Evolutionary conservation across 805 yeast genomes (phyloP).

Genomic region (Zygosaccharomyces rouxii): DNA sequence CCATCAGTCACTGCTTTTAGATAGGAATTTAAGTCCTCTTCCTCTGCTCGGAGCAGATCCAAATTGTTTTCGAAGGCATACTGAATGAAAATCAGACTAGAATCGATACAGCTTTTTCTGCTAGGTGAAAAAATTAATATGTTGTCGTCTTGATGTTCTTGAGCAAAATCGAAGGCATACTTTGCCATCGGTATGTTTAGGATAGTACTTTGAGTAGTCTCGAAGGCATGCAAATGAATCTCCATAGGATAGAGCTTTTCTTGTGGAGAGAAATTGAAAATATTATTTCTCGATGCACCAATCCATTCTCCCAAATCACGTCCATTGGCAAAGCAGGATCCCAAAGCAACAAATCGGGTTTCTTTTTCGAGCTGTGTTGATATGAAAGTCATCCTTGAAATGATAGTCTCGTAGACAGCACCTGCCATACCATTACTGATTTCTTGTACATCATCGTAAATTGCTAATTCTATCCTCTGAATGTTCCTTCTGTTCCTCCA

Average conservation of each 20-base stretch:
- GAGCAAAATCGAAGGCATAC: conserved; percentile 44
- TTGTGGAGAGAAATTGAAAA: conserved; percentile 66
- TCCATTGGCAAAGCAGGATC: conserved; percentile 67
- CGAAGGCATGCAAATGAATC: conserved; percentile 50
- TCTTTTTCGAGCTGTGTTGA: conserved; percentile 56
- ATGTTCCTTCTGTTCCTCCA: conserved; percentile 79
- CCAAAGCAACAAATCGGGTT: conserved; percentile 63
- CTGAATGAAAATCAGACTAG: conserved; percentile 44
- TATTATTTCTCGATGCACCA: conserved; percentile 56
- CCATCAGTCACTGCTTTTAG: conserved; percentile 45
- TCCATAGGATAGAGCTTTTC: conserved; percentile 54
- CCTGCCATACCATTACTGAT: conserved; percentile 59
- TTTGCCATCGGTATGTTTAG: conserved; percentile 46
- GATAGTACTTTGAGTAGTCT: conserved; percentile 37
- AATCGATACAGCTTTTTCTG: conserved; percentile 49
- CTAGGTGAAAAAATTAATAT: conserved; percentile 56
- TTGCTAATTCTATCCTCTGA: conserved; percentile 59
- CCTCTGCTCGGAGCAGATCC: conserved; percentile 33
- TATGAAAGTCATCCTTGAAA: conserved; percentile 70
- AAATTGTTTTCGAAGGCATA: conserved; percentile 37
- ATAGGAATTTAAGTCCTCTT: conserved; percentile 38
- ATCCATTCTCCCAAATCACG: conserved; percentile 84
- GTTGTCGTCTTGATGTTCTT: conserved; percentile 31
- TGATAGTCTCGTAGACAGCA: conserved; percentile 58
- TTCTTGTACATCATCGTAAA: conserved; percentile 70